Base-by-base conservation (phyloP, 352 stramenopile species). In the Globisporangium cylindrosporum region DNA sequence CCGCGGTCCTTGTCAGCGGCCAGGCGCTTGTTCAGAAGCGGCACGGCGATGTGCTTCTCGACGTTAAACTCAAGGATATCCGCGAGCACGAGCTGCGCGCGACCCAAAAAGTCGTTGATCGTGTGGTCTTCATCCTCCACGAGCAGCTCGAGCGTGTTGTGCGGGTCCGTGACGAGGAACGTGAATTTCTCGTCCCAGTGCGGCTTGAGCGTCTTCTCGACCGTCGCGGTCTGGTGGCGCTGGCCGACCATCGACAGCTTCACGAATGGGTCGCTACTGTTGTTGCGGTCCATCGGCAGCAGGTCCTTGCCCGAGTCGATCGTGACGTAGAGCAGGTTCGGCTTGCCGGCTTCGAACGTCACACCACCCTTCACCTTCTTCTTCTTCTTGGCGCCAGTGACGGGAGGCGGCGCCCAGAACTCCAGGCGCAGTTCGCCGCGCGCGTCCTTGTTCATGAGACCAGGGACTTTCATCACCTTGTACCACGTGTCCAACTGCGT, bases 211-310 rank as follows among this genome's bases (percentile, higher is more conserved):
- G 83, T 90, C 73, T 93, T 89, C 68, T 80, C 73, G 18, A 89
- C 73, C n/a, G 77, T 89, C 24, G 76, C 71, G 18, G 85, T 90
- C 66, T 81, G 81, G 48, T 90, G 81, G 67, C 83, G 77, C 72
- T 95, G 91, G 20, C 89, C 86, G 25, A 74, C 85, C 77, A 83
- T 76, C 72, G 74, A 82, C 36, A 96, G 71, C 63, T 93, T 93
- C 36, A 96, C 89, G 32, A 97, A 79, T 55, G 93, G 93, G 68
- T 98, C 93, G 69, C 84, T 94, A 56, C 71, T 82, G 25, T 89
- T 80, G 66, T 91, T 78, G 59, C 71, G 67, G 73, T 96, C 88
- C 83, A 96, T 95, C 10, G 86, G 73, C 57, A 97, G 76, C 29
- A 97, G 73, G 38, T 92, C 86, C 53, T 80, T 82, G 41, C 80